Evolutionary conservation across 192 early-diverging fungal species (phyloP), one percentile per base, ranked within the genome.

Genomic region (Coemansia sp.): DNA sequence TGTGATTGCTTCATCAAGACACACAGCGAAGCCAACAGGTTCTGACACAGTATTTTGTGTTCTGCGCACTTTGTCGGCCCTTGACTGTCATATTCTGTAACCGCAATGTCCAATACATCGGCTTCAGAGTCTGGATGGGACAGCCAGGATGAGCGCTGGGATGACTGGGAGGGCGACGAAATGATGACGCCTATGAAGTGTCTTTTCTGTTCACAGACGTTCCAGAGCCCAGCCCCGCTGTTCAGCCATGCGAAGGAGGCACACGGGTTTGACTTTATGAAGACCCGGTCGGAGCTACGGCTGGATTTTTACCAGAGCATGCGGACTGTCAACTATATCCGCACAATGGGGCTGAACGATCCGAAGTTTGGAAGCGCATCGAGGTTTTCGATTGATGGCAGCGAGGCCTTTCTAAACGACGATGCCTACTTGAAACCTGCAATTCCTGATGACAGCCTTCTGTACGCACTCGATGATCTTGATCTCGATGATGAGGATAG

Each of bases 261-360:
- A 2, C 90, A 92, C 50, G 83, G 78, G 5, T 92, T 92, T 76
- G 87, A 92, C 65, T 90, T 92, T 72, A 53, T 83, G 5, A 65
- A 67, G 25, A 72, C 77, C 2, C 77, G 85, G 5, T 56, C 65
- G 0, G 48, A 28, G 5, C 62, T 72, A 18, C 31, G 73, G 19
- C 84, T 97, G 16, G 92, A 95, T 61, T 95, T 95, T 70, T 97
- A 97, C 83, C 88, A 88, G 48, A 88, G 88, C 60, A 79, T 83
- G 73, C 73, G 82, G 19, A 60, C 71, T 7, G 69, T 83, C 34
- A 83, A 83, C 73, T 83, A 83, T 58, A 80, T 83, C 27, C 73
- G 82, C 56, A 65, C 56, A 4, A 64, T 67, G 69, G 69, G 60
- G n/a, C 49, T 66, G 26, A 62, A 25, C 50, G 63, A 64, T 25